Base-by-base conservation (phyloP, 202 grass and related monocot genomes). In the Eragrostis tef region DNA sequence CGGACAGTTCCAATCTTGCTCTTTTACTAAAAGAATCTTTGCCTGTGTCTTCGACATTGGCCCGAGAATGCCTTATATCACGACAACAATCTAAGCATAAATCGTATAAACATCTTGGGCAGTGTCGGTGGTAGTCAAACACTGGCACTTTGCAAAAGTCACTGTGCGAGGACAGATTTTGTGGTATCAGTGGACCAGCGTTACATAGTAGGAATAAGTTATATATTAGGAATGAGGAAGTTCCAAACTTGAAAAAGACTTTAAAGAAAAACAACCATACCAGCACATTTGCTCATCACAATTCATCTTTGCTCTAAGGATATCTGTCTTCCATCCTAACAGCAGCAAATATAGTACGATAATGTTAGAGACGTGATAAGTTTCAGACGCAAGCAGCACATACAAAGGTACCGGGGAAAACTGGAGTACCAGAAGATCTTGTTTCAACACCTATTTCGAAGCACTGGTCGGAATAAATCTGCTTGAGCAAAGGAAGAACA, bases 41-140 rank as follows among this genome's bases (percentile, higher is more conserved):
- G 77, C 73, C 84, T 85, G 50, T 87, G n/a, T 87, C 81, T 46
- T 81, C 63, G 57, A 65, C 50, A 72, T 68, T 80, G 69, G 67
- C 75, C 41, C 85, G 88, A 86, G 85, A 86, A 64, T 73, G 50
- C 66, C 95, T 89, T 68, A 98, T 88, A 58, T 98, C 90, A 70
- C 34, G 90, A 83, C 92, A 98, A 51, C 95, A 98, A 49, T 89
- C 85, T 25, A 98, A 80, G 54, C 95, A 98, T 67, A 98, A 86
- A 84, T 98, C 95, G 52, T 88, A 98, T 29, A 72, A 88, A 83
- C 95, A 98, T 73, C 60, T 81, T 87, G 80, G 82, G 75, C 95
- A 98, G 73, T 98, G 93, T 14, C 92, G 89, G 70, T 98, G 95
- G 88, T 94, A 98, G 79, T 98, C 92, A 81, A 95, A 94, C 45